These are phyloP conservation scores for Karstenula rhodostoma DNA, from an alignment of 2,329 filamentous ascomycete genomes.

Conservation along the genomic window DNA sequence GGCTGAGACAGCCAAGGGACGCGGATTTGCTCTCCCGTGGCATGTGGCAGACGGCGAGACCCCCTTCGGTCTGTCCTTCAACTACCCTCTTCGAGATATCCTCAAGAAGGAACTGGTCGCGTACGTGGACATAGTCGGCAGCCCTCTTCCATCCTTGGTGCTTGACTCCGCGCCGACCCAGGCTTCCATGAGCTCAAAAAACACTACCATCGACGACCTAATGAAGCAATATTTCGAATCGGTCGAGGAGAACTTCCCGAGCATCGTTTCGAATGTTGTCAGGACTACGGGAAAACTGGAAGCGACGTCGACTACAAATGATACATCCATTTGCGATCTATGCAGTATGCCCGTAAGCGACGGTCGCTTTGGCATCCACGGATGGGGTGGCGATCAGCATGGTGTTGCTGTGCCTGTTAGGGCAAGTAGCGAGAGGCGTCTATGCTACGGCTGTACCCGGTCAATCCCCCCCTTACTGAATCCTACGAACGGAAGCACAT, in stretches of 20 bases:
- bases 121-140: conserved; percentile 66
- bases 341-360: conserved; percentile 74
- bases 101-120: conserved; percentile 79
- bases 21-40: conserved; percentile 84
- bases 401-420: conserved; percentile 34
- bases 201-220: conserved; percentile 88
- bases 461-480: conserved; percentile 51
- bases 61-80: conserved; percentile 66
- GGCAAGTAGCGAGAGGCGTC: conserved; percentile 33
- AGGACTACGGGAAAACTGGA: conserved; percentile 86
- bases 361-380: conserved; percentile 69
- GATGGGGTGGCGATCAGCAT: conserved; percentile 66
- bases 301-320: conserved; percentile 47
- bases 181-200: conserved; percentile 69
- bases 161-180: conserved; percentile 38
- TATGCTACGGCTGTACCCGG: conserved; percentile 80
- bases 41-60: conserved; percentile 78
- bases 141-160: conserved; percentile 58
- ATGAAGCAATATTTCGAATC: conserved; percentile 88
- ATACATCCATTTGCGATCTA: conserved; percentile 64
- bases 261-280: conserved; percentile 94
- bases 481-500: conserved; percentile 5
- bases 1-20: conserved; percentile 87
- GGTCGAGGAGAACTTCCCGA: conserved; percentile 85
- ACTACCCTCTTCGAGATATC: conserved; percentile 85